phyloP scores from a whole-genome alignment of 1,139 yeast species.

The Torulaspora globosa region DNA sequence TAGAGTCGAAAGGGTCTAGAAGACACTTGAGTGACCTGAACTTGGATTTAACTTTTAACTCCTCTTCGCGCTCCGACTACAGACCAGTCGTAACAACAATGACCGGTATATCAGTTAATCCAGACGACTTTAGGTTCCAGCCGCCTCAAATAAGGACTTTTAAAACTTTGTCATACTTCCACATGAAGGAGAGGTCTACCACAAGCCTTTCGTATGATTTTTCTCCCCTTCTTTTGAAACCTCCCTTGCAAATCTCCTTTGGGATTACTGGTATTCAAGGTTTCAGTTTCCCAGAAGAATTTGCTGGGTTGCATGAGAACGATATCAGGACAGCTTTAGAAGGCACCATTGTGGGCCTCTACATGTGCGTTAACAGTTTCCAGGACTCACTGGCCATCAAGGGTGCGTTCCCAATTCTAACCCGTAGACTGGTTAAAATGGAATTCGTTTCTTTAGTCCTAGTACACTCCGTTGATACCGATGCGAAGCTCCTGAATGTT shows the following conservation, averaged over 20 bases:
- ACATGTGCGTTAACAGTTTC: conserved; percentile 25
- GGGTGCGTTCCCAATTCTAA: conserved; percentile 22
- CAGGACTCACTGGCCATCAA: neutral
- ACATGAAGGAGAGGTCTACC: conserved; percentile 34
- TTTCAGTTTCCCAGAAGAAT: conserved; percentile 38
- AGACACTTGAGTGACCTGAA: conserved; percentile 29
- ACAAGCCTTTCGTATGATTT: conserved; percentile 44
- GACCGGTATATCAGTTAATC: conserved; percentile 13
- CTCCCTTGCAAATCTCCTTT: conserved; percentile 53
- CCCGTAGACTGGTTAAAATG: conserved; percentile 5
- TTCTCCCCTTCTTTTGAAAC: conserved; percentile 43
- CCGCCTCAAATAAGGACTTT: conserved; percentile 52
- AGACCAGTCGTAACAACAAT: conserved; percentile 21
- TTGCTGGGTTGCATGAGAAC: conserved; percentile 39
- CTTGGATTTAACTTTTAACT: conserved; percentile 26
- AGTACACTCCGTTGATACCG: conserved; percentile 58
- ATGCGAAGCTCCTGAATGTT: conserved; percentile 45
- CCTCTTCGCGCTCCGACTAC: conserved; percentile 21
- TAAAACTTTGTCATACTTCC: conserved; percentile 53
- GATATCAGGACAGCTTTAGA: conserved; percentile 49
- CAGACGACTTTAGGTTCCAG: conserved; percentile 20
- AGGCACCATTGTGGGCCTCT: conserved; percentile 51
- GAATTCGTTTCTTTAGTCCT: conserved; percentile 46
- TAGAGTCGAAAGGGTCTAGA: conserved; percentile 40
- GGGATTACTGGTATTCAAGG: conserved; percentile 35